phyloP scores from a whole-genome alignment of 192 early-diverging fungal genomes.

The Coemansia biformis region DNA sequence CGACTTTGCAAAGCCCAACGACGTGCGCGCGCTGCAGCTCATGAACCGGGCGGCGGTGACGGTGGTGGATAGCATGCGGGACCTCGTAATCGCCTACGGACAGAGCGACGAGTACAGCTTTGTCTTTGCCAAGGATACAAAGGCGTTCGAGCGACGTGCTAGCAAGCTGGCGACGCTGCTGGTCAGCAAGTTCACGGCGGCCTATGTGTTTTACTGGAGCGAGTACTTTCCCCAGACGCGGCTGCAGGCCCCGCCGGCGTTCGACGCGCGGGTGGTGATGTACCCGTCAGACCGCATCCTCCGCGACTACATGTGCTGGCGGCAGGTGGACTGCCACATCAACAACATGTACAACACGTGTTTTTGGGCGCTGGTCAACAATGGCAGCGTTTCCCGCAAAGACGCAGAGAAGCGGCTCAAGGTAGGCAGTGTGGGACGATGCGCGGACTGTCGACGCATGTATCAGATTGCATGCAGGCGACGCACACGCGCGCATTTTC shows the following conservation, averaged over 20 bases:
- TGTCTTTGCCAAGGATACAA: slow-evolving; percentile 58
- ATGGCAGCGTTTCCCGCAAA: slow-evolving; percentile 57
- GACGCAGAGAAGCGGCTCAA: slow-evolving; percentile 72
- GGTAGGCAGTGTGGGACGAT: slow-evolving; percentile 38
- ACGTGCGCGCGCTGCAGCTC: slow-evolving; percentile 66
- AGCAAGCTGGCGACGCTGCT: slow-evolving; percentile 80
- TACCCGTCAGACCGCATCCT: slow-evolving; percentile 81
- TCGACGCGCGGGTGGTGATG: slow-evolving; percentile 83
- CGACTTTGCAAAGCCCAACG: slow-evolving; percentile 74
- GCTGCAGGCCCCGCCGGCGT: slow-evolving; percentile 76
- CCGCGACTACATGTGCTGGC: slow-evolving; percentile 90
- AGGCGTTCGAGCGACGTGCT: slow-evolving; percentile 68
- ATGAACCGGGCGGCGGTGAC: slow-evolving; percentile 75
- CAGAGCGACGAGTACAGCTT: slow-evolving; percentile 93
- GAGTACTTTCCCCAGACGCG: slow-evolving; percentile 60
- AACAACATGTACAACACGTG: slow-evolving; percentile 96
- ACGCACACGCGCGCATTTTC: no score
- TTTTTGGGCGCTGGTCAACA: slow-evolving; percentile 84
- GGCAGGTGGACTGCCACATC: slow-evolving; percentile 93
- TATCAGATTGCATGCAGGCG: no score
- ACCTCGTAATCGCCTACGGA: slow-evolving; percentile 82
- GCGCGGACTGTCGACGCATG: no score
- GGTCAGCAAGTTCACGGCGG: slow-evolving; percentile 78
- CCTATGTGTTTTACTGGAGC: slow-evolving; percentile 79
- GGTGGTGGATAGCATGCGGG: slow-evolving; percentile 76